Base-by-base conservation (phyloP, 2,329 filamentous ascomycete genomes). In the Xylaria sp. region DNA sequence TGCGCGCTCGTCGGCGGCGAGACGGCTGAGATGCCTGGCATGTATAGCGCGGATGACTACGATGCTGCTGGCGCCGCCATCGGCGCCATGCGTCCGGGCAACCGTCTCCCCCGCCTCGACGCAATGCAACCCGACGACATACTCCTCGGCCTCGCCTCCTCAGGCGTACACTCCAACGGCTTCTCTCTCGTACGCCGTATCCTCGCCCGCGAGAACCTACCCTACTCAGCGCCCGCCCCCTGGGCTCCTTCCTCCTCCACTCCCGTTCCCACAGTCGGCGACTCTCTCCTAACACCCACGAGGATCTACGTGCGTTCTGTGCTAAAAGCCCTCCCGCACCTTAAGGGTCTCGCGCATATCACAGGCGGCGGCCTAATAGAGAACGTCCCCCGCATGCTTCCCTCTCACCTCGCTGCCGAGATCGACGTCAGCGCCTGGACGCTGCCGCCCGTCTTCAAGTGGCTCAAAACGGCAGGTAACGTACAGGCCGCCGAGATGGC, bases 1-100 rank as follows among this genome's bases (percentile, higher is more conserved):
- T 97, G 95, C 78, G 94, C 94, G 18, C 87, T 99, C 2, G 92
- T 98, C n/a, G 96, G 96, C 48, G 96, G 96, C 54, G 96, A 99
- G 83, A 99, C 96, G 0, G 96, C 96, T 7, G 96, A 99, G 83
- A 98, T 99, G 96, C 95, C 95, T 0, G 94, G 94, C 64, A 93
- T 98, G 85, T 98, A 97, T 83, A 86, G 91, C 72, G 90, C 88
- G 62, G 92, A 94, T 59, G 93, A 97, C 78, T 99, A 98, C 80
- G 96, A 99, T 76, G 94, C 94, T 8, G 94, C 94, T 25, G 96
- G 96, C 71, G 92, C 92, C 48, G 95, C 95, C 20, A 91, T 97
- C 55, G 96, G 96, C 66, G 93, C 94, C 51, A 92, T 98, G 78
- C 84, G 86, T 43, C 82, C 87, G 41, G 88, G 87, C 5, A 85